Percentiles rank a stretch among this genome's conserved stretches.
Conservation (phyloP, 805 yeast species). For the Diddensiella transvaalensis region DNA sequence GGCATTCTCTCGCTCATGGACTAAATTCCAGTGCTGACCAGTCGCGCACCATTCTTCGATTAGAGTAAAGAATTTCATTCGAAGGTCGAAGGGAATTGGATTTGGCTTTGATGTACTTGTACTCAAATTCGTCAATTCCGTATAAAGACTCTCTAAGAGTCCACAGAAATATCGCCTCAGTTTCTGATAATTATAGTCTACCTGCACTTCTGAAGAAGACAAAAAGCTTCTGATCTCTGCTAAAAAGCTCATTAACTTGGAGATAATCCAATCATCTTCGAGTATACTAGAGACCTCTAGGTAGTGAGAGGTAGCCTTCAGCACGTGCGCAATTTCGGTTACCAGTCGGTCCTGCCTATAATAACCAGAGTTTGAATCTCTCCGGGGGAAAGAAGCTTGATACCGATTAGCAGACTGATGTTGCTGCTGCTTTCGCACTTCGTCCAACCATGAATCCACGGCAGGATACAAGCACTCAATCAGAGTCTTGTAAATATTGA, state of each 20-base stretch:
- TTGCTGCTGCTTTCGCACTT: slow-evolving; percentile 8
- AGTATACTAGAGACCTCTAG: slow-evolving; percentile 48
- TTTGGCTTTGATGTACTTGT: slow-evolving; percentile 36
- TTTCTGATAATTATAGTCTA: slow-evolving; percentile 66
- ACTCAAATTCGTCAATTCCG: slow-evolving; percentile 26
- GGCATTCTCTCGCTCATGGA: slow-evolving; percentile 68
- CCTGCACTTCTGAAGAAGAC: slow-evolving; percentile 54
- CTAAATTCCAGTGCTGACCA: slow-evolving; percentile 60
- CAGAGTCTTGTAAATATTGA: slow-evolving; percentile 80
- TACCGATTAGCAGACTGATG: neutral
- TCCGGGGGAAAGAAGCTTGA: slow-evolving; percentile 16
- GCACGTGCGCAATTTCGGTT: slow-evolving; percentile 73
- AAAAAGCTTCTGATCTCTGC: slow-evolving; percentile 60
- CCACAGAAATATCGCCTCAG: slow-evolving; percentile 82
- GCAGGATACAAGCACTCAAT: slow-evolving; percentile 69
- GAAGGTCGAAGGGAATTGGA: slow-evolving; percentile 82
- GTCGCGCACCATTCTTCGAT: slow-evolving; percentile 94
- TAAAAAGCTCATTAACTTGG: slow-evolving; percentile 57
- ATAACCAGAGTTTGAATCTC: slow-evolving; percentile 23
- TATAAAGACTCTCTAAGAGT: slow-evolving; percentile 68
- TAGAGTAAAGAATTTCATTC: slow-evolving; percentile 76
- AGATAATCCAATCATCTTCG: slow-evolving; percentile 65
- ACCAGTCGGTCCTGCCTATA: slow-evolving; percentile 41
- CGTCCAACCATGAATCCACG: slow-evolving; percentile 50
- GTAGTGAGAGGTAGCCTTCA: slow-evolving; percentile 67